Evolutionary conservation across 805 yeast genomes (phyloP).

Genomic region (Saturnispora halmiae): DNA sequence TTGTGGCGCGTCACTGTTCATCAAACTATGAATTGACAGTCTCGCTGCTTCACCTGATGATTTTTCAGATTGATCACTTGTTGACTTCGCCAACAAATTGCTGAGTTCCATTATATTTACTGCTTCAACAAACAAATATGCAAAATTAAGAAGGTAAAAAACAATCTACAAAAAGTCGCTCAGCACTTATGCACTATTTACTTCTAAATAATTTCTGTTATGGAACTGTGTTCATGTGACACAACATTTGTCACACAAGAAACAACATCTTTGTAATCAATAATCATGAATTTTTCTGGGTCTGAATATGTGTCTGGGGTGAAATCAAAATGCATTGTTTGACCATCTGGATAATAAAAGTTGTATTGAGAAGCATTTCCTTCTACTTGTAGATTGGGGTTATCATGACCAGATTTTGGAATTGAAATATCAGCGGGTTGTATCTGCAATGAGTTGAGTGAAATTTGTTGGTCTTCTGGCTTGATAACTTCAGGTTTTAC

Average conservation of each 20-base stretch:
- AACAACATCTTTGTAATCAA: slow-evolving; percentile 15
- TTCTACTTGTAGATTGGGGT: not conserved
- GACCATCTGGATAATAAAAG: slow-evolving; percentile 17
- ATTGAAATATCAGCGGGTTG: not conserved
- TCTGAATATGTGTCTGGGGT: slow-evolving; percentile 11
- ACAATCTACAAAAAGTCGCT: not conserved
- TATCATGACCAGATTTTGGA: not conserved
- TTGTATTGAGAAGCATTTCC: slow-evolving; percentile 1
- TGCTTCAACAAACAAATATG: not conserved
- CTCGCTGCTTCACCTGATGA: slow-evolving; percentile 15
- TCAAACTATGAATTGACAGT: slow-evolving; percentile 26
- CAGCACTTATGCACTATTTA: not conserved
- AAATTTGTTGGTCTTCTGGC: not conserved
- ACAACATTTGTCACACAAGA: not conserved
- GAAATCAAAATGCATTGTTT: slow-evolving; percentile 12
- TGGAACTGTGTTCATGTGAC: slow-evolving; percentile 8
- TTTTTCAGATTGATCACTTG: slow-evolving; percentile 1
- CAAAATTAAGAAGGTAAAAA: not conserved
- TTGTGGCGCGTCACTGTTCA: slow-evolving; percentile 21
- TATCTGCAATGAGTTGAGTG: slow-evolving; percentile 3
- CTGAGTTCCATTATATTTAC: slow-evolving; percentile 23
- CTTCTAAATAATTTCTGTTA: not conserved
- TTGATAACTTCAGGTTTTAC: not conserved
- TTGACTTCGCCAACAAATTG: slow-evolving; percentile 20
- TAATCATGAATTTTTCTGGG: slow-evolving; percentile 18